Percentiles rank a stretch among this genome's conserved stretches.
phyloP scores from a whole-genome alignment of 768 basidiomycete genomes.

The Termitomyces sp. region DNA sequence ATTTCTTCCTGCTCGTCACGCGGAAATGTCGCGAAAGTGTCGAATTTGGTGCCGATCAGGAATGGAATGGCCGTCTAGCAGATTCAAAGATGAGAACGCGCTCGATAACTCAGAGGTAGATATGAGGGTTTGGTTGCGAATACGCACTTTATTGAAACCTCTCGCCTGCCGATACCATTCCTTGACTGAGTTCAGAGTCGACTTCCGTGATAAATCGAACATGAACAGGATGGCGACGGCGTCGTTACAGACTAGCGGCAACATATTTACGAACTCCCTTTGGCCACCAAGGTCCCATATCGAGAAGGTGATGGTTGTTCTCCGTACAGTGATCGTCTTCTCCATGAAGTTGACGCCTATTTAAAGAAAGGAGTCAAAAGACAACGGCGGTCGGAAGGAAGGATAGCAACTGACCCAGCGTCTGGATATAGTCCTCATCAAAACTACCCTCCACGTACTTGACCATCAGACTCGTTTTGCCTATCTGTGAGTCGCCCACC shows the following conservation, averaged over 20 bases:
- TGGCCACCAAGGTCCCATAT: conserved; percentile 99
- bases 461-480: conserved; percentile 99
- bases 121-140: background rate
- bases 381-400: background rate
- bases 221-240: conserved; percentile 99
- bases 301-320: conserved; percentile 98
- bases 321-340: conserved; percentile 96
- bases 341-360: conserved; percentile 99
- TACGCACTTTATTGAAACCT: conserved; percentile 93
- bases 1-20: conserved; percentile 99
- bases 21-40: conserved; percentile 93
- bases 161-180: conserved; percentile 99
- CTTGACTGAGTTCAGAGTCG: conserved; percentile 96
- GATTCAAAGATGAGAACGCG: background rate
- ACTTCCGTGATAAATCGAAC: conserved; percentile 98
- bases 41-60: conserved; percentile 97
- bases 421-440: conserved; percentile 99
- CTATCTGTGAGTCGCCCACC: conserved; percentile 99
- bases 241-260: conserved; percentile 96
- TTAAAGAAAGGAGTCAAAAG: conserved; percentile 5
- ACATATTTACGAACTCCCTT: conserved; percentile 98
- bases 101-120: background rate
- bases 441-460: conserved; percentile 99
- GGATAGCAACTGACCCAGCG: conserved; percentile 63
- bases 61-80: conserved; percentile 94